Evolutionary conservation across 345 rosid species (phyloP).

Genomic region (Luvunga scandens): DNA sequence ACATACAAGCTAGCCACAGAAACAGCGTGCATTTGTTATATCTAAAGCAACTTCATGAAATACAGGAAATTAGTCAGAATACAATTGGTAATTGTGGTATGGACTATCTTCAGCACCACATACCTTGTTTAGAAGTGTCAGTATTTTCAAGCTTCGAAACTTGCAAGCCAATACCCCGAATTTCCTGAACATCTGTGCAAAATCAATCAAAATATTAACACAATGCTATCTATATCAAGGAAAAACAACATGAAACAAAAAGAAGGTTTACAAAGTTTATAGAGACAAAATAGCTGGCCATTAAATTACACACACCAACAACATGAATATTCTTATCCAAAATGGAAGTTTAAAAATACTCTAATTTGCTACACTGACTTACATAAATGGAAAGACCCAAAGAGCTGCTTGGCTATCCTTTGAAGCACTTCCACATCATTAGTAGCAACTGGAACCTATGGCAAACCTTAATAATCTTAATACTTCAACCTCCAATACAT

Average conservation of each 20-base stretch:
- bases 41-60: background rate
- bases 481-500: background rate
- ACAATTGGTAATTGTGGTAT: background rate
- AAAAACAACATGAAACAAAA: background rate
- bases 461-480: constrained; percentile 2
- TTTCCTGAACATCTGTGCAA: constrained; percentile 65
- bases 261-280: background rate
- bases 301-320: background rate
- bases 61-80: background rate
- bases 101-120: constrained; percentile 15
- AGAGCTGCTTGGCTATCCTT: constrained; percentile 76
- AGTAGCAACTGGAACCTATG: constrained; percentile 77
- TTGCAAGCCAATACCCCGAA: constrained; percentile 96
- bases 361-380: constrained; percentile 22
- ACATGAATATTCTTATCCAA: background rate
- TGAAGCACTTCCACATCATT: constrained; percentile 73
- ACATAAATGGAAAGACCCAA: constrained; percentile 73
- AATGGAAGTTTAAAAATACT: background rate
- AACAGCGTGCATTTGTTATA: background rate
- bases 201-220: constrained; percentile 5
- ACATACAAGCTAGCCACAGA: background rate
- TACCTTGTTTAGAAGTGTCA: constrained; percentile 62
- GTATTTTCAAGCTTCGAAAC: constrained; percentile 84
- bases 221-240: background rate
- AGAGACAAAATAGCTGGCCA: background rate